Percentiles rank a stretch among this genome's conserved stretches.
These are phyloP conservation scores for Podospora conica DNA, from an alignment of 495 filamentous ascomycete genomes.

Conservation along the genomic window DNA sequence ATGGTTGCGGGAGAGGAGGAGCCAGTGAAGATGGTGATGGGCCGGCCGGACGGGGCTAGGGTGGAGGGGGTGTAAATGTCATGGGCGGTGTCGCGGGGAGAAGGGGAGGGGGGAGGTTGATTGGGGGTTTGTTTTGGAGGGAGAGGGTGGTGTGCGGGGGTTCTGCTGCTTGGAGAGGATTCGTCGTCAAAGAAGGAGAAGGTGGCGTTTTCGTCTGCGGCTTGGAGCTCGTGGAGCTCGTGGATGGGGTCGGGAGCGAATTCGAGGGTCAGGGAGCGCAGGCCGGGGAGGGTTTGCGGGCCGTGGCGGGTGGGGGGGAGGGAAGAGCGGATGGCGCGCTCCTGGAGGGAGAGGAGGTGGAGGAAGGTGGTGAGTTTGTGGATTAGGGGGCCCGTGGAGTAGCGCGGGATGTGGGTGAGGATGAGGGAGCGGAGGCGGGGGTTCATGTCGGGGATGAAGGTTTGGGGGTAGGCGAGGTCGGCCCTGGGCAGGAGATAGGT, in stretches of 20 bases:
- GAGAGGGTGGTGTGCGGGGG: too few species aligned
- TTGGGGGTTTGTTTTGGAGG: too few species aligned
- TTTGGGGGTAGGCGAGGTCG: constrained; percentile 34
- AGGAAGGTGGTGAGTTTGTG: constrained; percentile 32
- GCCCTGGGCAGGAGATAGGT: constrained; percentile 29
- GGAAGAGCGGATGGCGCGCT: constrained; percentile 26
- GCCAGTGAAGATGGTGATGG: constrained; percentile 35
- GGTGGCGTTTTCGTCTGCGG: too few species aligned
- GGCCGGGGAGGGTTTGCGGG: constrained; percentile 28
- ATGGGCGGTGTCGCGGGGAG: not conserved
- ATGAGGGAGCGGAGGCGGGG: constrained; percentile 37
- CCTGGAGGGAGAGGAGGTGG: constrained; percentile 35
- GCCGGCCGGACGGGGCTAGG: not conserved
- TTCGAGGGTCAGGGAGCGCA: constrained; percentile 40
- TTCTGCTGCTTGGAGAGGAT: constrained; percentile 15
- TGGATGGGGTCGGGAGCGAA: constrained; percentile 32
- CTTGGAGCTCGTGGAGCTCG: constrained; percentile 18
- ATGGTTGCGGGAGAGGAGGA: constrained; percentile 17
- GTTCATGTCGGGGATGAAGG: constrained; percentile 41
- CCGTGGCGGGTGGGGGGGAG: constrained; percentile 13
- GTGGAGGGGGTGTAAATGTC: not conserved
- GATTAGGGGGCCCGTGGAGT: constrained; percentile 35
- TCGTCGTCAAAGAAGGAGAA: constrained; percentile 4
- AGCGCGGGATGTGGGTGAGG: constrained; percentile 36
- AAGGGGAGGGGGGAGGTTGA: not conserved